Evolutionary conservation across 2,329 filamentous ascomycete genomes (phyloP), one percentile per base, ranked within the genome.

Genomic region (Coniochaeta sp.): DNA sequence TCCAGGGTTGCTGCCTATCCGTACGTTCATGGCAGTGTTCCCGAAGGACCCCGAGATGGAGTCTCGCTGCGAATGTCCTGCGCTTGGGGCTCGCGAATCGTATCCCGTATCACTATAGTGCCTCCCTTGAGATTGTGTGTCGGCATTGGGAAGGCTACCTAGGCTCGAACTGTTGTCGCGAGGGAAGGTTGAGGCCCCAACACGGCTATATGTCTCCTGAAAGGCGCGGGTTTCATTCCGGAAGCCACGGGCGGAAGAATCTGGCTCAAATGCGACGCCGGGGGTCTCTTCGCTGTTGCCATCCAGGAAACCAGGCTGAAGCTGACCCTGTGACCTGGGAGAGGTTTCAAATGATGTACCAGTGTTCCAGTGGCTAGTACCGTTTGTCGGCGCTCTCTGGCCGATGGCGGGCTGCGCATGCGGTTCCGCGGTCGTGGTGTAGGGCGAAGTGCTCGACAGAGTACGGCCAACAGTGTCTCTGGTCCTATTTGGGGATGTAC

Each of bases 401-500:
- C 75, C 76, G 40, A 82, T 78, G 32, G 76, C 73, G 4, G 58
- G 26, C n/a, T 59, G 58, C 26, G 30, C 56, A 58, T 38, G 52
- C 42, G 77, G 69, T n/a, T 79, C 77, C 1, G 76, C 69, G 38
- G 78, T 64, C 1, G 77, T 68, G 64, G 80, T 84, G 65, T 79
- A 79, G 40, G 78, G 68, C 32, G 75, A 70, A 63, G 74, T 70
- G 61, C 75, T 79, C 50, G 75, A 70, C 12, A 78, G 65, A 50
- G 82, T 81, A 38, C 77, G 71, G 32, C 78, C 77, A 9, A 62
- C 55, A 22, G 60, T 56, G 60, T 73, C 76, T 62, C 84, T 79
- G 36, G 78, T 77, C 60, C 82, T 78, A 50, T 80, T 80, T 3
- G 87, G 86, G 16, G 87, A 89, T 36, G 81, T 81, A 64, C 77